Base-by-base conservation (phyloP, 176 grass and related monocot genomes). In the Avena eriantha region DNA sequence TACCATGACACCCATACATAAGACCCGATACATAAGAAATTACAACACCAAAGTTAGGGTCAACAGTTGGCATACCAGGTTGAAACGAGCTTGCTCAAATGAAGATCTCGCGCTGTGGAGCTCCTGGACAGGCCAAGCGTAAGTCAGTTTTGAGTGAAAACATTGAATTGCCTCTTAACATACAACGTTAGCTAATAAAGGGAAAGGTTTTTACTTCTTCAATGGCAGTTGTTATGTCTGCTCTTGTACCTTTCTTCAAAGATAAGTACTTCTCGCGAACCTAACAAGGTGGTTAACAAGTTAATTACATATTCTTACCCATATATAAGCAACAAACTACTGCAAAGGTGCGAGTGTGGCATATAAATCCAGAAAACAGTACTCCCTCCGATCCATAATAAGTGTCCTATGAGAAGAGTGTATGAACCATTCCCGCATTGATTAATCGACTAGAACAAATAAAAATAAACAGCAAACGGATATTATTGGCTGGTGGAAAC, bases 71-170 rank as follows among this genome's bases (percentile, higher is more conserved):
- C 76, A 73, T 93, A 99, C 97, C 91, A 99, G 90, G 87, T 94
- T 99, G 78, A 99, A 99, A 84, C 97, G 97, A 81, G 94, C 89
- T 92, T 95, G 92, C 85, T 99, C 97, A 93, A 96, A 99, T 77
- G 92, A 89, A 80, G 97, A 96, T 76, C 89, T 99, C 73, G 97
- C 89, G 82, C 84, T 99, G 80, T 99, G 78, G 55, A 99, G 90
- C 86, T 96, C 97, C 97, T 99, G 81, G 81, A 83, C 80, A 60
- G 65, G 67, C 51, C 78, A 93, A 74, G 83, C 72, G 18, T 60
- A 86, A 53, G 66, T 86, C 33, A 81, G 48, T 87, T 87, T 67
- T 19, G 39, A 61, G 68, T 36, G 70, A 41, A 6, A 9, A 53
- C 57, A 19, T n/a, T 84, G 46, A 56, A 61, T 89, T 83, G 73